Conservation (phyloP, 192 early-diverging fungal species). For the Globomyces pollinis-pini region DNA sequence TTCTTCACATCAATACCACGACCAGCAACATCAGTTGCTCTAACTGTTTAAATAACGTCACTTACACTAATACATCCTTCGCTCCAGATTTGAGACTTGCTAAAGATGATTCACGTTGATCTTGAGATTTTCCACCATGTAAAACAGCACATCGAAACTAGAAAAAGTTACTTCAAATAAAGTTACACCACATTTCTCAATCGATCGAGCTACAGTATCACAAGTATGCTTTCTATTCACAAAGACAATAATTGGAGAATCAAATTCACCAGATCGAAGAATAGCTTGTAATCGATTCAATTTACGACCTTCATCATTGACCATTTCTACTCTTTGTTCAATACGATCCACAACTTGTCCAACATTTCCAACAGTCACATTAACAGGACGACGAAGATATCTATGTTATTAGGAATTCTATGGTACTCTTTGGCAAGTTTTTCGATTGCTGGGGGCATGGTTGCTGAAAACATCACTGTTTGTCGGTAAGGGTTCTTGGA, state of each 20-base stretch:
- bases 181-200: slow-evolving; percentile 64
- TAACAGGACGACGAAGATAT: slow-evolving; percentile 84
- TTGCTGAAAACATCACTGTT: slow-evolving; percentile 99
- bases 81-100: slow-evolving; percentile 71
- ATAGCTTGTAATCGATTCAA: slow-evolving; percentile 73
- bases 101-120: slow-evolving; percentile 87
- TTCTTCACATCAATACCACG: slow-evolving; percentile 99
- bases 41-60: neutral
- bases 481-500: slow-evolving; percentile 59
- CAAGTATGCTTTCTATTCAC: slow-evolving; percentile 94
- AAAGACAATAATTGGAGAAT: slow-evolving; percentile 91
- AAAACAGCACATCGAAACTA: slow-evolving; percentile 65
- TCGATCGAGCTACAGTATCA: slow-evolving; percentile 71
- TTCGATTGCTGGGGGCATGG: slow-evolving; percentile 94
- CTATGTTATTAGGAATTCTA: slow-evolving; percentile 7
- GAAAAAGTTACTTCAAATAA: neutral
- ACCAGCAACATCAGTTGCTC: slow-evolving; percentile 94
- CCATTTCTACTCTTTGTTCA: slow-evolving; percentile 91
- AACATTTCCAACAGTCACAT: slow-evolving; percentile 91
- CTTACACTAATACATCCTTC: slow-evolving; percentile 71
- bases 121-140: slow-evolving; percentile 96
- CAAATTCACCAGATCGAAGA: slow-evolving; percentile 53
- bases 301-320: slow-evolving; percentile 77
- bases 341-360: slow-evolving; percentile 96
- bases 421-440: slow-evolving; percentile 72